Conservation (phyloP, 768 basidiomycete species). For the Suillus hirtellus region DNA sequence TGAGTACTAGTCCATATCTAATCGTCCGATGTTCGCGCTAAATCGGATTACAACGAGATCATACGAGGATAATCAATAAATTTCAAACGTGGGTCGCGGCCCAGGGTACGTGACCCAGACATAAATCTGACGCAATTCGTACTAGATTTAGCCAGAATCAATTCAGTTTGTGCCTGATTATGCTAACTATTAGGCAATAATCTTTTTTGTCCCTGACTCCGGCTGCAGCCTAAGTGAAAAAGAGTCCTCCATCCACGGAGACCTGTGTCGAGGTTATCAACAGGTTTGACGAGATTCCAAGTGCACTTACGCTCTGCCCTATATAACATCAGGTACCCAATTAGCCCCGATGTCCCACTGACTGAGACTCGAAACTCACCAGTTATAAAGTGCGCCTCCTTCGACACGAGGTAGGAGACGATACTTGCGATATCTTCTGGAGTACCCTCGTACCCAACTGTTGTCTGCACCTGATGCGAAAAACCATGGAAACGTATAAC, state of each 20-base stretch:
- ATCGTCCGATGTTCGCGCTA: constrained; percentile 3
- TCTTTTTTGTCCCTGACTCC: background rate
- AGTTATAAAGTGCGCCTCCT: constrained; percentile 29
- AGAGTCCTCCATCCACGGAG: background rate
- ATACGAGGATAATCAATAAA: background rate
- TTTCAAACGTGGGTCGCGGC: background rate
- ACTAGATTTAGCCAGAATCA: background rate
- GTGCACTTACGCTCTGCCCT: constrained; percentile 1
- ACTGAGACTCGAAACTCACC: constrained; percentile 19
- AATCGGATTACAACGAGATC: constrained; percentile 2
- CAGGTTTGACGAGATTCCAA: background rate
- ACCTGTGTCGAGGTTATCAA: background rate
- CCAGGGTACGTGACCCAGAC: background rate
- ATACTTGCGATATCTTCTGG: constrained; percentile 26
- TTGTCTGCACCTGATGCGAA: background rate
- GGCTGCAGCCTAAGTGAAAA: background rate
- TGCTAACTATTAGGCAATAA: too few species aligned
- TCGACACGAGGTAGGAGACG: constrained; percentile 33
- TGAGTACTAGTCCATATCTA: constrained; percentile 4
- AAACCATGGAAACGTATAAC: background rate
- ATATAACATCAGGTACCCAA: background rate
- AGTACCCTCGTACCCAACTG: constrained; percentile 16
- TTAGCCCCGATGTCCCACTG: background rate
- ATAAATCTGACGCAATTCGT: background rate
- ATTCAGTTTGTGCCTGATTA: background rate